Conservation (phyloP, 805 yeast genomes). For the Candida tallmaniae region DNA sequence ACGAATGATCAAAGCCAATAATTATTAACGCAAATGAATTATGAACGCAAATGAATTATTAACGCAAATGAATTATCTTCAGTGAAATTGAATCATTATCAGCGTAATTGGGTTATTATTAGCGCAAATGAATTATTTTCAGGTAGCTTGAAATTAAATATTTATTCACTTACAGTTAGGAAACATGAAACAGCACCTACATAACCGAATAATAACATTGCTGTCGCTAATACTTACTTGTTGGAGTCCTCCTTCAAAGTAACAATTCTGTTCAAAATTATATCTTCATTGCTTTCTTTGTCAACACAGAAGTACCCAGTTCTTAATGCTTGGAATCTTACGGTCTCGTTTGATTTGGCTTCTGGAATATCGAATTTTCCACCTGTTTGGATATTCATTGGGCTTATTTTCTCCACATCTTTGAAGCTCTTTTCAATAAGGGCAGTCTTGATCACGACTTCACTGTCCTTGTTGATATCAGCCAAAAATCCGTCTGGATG, state of each 20-base stretch:
- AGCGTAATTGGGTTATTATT: too few relatives aligned
- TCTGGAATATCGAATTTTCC: slow-evolving; percentile 73
- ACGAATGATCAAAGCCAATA: too few relatives aligned
- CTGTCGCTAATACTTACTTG: slow-evolving; percentile 7
- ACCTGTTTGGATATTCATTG: slow-evolving; percentile 61
- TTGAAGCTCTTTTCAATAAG: slow-evolving; percentile 72
- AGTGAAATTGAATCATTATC: too few relatives aligned
- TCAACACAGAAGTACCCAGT: slow-evolving; percentile 95
- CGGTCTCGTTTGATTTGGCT: slow-evolving; percentile 62
- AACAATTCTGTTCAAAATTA: slow-evolving; percentile 86
- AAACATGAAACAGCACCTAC: neutral
- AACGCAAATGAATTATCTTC: too few relatives aligned
- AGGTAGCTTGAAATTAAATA: too few relatives aligned
- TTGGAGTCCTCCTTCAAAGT: slow-evolving; percentile 64
- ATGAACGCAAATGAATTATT: too few relatives aligned
- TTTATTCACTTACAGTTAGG: too few relatives aligned
- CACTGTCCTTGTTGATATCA: slow-evolving; percentile 79
- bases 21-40: too few relatives aligned
- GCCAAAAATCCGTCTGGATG: slow-evolving; percentile 85
- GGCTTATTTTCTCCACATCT: slow-evolving; percentile 65
- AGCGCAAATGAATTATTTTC: too few relatives aligned
- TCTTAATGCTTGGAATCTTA: slow-evolving; percentile 95
- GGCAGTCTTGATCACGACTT: slow-evolving; percentile 59
- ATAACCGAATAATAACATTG: neutral
- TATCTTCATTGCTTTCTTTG: slow-evolving; percentile 59